A percentile compares a stretch with the other conserved stretches of the same genome.
Evolutionary conservation across 2,329 filamentous ascomycete genomes (phyloP).

Genomic region (Diaporthe destruens): DNA sequence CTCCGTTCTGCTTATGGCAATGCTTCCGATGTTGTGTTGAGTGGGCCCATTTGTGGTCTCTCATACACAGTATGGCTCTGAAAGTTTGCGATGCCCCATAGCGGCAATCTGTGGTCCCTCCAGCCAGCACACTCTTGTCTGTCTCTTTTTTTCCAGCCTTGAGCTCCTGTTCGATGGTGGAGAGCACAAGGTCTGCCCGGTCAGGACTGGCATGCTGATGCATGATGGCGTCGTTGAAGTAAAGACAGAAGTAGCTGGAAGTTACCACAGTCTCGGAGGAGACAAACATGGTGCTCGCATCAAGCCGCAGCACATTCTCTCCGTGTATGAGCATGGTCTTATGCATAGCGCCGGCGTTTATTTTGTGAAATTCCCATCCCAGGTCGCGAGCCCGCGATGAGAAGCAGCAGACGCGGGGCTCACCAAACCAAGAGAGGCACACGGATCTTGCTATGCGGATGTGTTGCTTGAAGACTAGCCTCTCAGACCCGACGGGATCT

Average conservation of each 20-base stretch:
- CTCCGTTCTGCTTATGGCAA: neutral
- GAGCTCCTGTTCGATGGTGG: neutral
- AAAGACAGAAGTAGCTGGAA: neutral
- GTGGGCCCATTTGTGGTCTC: neutral
- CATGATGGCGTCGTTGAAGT: neutral
- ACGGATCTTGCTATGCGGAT: neutral
- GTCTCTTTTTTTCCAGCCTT: neutral
- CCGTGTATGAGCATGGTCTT: conserved; percentile 3
- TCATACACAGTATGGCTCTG: neutral
- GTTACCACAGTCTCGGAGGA: neutral
- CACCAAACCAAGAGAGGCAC: neutral
- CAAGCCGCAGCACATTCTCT: neutral
- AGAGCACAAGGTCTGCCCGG: neutral
- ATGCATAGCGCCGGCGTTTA: conserved; percentile 23
- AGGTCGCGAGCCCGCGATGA: neutral
- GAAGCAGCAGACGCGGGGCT: neutral
- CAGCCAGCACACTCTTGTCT: neutral
- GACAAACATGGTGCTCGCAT: neutral
- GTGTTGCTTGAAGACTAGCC: neutral
- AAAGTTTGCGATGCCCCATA: neutral
- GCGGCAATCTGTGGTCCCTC: neutral
- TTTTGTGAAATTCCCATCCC: neutral
- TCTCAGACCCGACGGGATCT: neutral
- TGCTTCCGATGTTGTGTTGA: neutral
- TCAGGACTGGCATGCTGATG: neutral